Base-by-base conservation (phyloP, 163 green algal genomes). In the Chlorella variabilis region DNA sequence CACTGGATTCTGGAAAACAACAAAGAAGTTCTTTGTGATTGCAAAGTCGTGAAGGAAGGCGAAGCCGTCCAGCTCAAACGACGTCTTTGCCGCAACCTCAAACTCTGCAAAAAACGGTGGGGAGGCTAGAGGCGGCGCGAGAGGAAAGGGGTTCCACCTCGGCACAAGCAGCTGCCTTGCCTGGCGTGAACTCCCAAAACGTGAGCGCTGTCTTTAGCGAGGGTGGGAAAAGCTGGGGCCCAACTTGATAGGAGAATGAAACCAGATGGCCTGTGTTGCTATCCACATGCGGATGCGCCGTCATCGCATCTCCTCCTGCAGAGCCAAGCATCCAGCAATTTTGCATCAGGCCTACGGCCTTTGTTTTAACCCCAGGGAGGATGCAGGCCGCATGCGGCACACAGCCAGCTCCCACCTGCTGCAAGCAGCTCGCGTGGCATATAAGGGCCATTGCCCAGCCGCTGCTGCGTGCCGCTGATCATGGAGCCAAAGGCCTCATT, bases 11-110 rank as follows among this genome's bases (percentile, higher is more conserved):
- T 89, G 74, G 48, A 90, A 76, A 1, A 90, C 31, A 15, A 93
- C 51, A 56, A 90, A 93, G 71, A 90, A 91, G 54, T 82, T 85
- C 2, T 75, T 36, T 0, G 87, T 93, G 21, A 93, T 23, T 0
- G 61, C 75, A 75, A 87, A 85, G 56, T 92, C 89, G 48, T 89
- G 83, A 3, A 91, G 61, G 49, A 89, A 90, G n/a, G 83, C 82
- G 56, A 88, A 91, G n/a, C 87, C 87, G 0, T 51, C 38, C 29
- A 89, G 71, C 2, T 38, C 42, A 33, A 82, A 69, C 36, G 54
- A 41, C 27, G 21, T 45, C 31, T 67, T 17, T 8, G 31, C 71
- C 2, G 58, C 70, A 39, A 75, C 41, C 31, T 38, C 42, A 42
- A 78, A 78, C 15, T 78, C 71, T 78, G 51, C 49, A 36, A 9